Conservation (phyloP, 164 flowering plant genomes). For the Vitis riparia region DNA sequence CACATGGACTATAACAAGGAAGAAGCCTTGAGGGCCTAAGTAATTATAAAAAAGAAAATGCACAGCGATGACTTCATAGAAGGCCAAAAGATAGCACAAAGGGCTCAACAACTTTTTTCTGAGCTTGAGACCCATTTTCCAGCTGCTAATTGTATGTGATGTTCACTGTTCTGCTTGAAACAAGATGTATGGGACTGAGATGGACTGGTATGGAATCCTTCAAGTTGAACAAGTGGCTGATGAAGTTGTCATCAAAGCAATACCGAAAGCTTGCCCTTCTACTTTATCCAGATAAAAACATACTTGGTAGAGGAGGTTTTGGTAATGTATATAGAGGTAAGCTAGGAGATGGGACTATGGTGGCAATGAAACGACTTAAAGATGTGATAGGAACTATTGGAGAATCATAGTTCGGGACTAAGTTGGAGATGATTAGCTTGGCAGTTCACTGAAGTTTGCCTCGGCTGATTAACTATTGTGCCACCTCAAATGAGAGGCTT, state of each 20-base stretch:
- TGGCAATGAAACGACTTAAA: conserved; percentile 82
- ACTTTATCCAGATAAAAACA: conserved; percentile 70
- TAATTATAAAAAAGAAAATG: conserved; percentile 45
- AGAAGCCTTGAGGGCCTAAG: conserved; percentile 51
- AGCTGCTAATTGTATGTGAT: conserved; percentile 43
- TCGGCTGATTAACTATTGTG: conserved; percentile 72
- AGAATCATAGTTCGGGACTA: conserved; percentile 75
- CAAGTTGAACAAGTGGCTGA: conserved; percentile 41
- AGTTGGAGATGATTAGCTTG: conserved; percentile 87
- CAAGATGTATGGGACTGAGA: conserved; percentile 29
- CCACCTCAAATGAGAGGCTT: conserved; percentile 67
- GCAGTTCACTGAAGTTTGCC: conserved; percentile 88
- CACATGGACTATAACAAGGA: conserved; percentile 59
- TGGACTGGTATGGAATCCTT: conserved; percentile 57
- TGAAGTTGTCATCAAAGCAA: conserved; percentile 42
- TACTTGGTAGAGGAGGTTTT: conserved; percentile 89
- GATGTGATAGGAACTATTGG: conserved; percentile 68
- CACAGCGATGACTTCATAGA: conserved; percentile 35
- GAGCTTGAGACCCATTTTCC: conserved; percentile 41
- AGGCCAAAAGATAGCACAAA: conserved; percentile 37
- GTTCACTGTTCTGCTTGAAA: conserved; percentile 48
- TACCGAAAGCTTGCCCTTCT: conserved; percentile 47
- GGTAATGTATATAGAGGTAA: conserved; percentile 89
- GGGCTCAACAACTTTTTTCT: conserved; percentile 45
- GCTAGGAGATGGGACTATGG: conserved; percentile 63